Evolutionary conservation across 176 grass and related monocot species (phyloP).

Genomic region (Guadua angustifolia): DNA sequence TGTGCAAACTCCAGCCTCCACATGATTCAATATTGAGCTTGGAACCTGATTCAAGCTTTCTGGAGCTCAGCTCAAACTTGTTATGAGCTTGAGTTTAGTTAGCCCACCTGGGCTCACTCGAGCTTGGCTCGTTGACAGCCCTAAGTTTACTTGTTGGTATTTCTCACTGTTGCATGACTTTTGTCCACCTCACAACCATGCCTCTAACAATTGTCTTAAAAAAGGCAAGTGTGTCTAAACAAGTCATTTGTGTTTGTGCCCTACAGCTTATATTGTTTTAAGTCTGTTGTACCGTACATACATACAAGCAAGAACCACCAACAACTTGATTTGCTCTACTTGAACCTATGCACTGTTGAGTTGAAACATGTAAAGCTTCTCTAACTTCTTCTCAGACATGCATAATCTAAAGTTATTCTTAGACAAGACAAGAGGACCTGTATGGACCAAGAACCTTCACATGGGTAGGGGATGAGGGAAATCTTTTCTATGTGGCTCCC

Average conservation of each 20-base stretch:
- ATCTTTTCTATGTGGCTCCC: background rate
- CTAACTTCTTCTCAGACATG: background rate
- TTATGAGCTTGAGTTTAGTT: background rate
- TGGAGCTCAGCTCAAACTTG: background rate
- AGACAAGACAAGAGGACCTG: background rate
- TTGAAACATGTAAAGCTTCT: background rate
- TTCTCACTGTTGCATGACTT: background rate
- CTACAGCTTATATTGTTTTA: background rate
- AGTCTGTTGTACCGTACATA: constrained; percentile 20
- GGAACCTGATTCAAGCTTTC: background rate
- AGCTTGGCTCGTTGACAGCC: background rate
- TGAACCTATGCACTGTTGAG: background rate
- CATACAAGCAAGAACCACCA: background rate
- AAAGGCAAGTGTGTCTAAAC: background rate
- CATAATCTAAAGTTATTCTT: constrained; percentile 13
- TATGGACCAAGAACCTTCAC: background rate
- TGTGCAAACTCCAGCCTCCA: background rate
- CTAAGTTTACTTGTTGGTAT: background rate
- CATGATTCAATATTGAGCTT: background rate
- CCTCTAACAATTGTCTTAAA: background rate
- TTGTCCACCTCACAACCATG: background rate
- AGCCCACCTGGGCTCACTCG: background rate
- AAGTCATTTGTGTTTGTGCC: background rate
- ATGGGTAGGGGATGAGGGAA: background rate
- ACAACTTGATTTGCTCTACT: constrained; percentile 3